Conservation (phyloP, 768 basidiomycete species). For the Amanita muscaria region DNA sequence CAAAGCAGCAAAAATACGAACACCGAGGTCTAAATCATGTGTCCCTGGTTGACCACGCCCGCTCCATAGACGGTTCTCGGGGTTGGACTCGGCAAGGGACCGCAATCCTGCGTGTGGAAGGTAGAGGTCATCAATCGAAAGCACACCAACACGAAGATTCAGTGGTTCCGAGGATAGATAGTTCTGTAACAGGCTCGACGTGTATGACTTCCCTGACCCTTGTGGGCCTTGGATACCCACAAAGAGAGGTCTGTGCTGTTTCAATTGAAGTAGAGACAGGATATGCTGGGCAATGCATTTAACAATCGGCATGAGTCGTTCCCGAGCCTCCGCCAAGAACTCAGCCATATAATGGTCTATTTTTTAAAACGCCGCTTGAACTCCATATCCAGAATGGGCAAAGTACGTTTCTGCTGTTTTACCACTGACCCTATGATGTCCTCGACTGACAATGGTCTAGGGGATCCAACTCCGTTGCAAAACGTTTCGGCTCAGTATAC, state of each 20-base stretch:
- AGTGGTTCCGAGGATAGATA: constrained; percentile 36
- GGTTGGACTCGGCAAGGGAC: constrained; percentile 43
- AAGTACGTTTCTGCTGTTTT: too few species aligned
- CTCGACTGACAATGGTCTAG: constrained; percentile 33
- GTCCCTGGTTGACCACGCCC: constrained; percentile 94
- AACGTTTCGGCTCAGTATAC: constrained; percentile 38
- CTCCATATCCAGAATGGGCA: too few species aligned
- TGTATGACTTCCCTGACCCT: constrained; percentile 86
- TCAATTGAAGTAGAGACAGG: constrained; percentile 18
- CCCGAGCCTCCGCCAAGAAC: too few species aligned
- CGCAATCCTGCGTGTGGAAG: constrained; percentile 57
- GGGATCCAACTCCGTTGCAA: constrained; percentile 38
- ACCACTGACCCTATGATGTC: constrained; percentile 37
- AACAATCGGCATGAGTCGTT: not conserved
- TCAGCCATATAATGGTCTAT: too few species aligned
- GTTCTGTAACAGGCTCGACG: constrained; percentile 48
- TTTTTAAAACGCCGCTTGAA: constrained; percentile 2
- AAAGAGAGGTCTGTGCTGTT: constrained; percentile 48
- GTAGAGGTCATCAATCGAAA: constrained; percentile 85
- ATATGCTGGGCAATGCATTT: constrained; percentile 20
- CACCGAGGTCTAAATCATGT: constrained; percentile 70
- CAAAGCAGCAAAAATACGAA: constrained; percentile 41
- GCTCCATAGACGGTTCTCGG: constrained; percentile 56
- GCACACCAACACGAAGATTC: constrained; percentile 46
- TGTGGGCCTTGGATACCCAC: constrained; percentile 90